phyloP scores from a whole-genome alignment of 768 basidiomycete species.

The Sarcomyxa edulis region DNA sequence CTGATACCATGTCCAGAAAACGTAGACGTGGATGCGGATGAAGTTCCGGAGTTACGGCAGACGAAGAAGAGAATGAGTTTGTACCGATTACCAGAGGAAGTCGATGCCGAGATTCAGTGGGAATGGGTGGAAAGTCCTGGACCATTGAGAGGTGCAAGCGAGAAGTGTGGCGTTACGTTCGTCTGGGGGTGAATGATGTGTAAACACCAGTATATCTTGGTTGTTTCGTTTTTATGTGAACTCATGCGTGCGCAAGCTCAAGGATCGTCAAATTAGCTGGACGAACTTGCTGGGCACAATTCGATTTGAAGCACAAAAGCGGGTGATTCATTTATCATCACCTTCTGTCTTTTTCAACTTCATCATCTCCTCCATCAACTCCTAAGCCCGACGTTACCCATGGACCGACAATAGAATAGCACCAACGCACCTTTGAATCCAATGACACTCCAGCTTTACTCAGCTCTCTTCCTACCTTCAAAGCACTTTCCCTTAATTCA shows the following conservation, averaged over 20 bases:
- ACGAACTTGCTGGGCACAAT: no score
- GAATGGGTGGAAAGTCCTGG: constrained; percentile 2
- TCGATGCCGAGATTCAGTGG: neutral
- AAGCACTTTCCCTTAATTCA: constrained; percentile 45
- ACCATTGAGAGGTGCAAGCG: neutral
- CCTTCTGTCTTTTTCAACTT: constrained; percentile 17
- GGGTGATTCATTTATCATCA: no score
- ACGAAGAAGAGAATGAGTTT: constrained; percentile 1
- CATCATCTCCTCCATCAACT: constrained; percentile 41
- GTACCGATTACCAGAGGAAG: neutral
- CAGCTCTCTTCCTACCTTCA: constrained; percentile 42
- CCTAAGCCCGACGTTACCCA: constrained; percentile 24
- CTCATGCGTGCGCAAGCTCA: constrained; percentile 2
- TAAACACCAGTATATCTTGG: constrained; percentile 10
- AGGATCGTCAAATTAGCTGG: no score
- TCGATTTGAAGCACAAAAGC: no score
- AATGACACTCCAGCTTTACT: constrained; percentile 59
- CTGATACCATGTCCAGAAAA: neutral
- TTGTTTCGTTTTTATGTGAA: constrained; percentile 5
- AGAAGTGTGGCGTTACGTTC: neutral
- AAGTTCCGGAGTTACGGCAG: no score
- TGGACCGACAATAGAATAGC: neutral
- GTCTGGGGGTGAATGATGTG: constrained; percentile 1
- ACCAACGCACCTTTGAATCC: constrained; percentile 41
- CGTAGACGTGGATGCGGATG: neutral